phyloP scores from a whole-genome alignment of 352 stramenopile genomes.

The Pythium biforme region DNA sequence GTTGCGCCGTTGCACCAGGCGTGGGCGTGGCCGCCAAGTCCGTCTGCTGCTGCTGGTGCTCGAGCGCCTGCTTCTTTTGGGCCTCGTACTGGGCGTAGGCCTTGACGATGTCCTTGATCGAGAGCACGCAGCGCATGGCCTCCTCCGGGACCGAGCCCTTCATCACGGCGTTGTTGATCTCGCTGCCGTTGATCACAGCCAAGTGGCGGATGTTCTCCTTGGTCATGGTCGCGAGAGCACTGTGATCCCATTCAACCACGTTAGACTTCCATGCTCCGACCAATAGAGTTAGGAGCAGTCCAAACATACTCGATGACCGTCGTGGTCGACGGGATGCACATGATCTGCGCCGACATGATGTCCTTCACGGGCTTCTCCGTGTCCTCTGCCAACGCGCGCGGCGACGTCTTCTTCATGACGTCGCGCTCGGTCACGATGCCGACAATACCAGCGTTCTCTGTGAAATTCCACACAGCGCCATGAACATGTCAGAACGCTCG shows the following conservation, averaged over 20 bases:
- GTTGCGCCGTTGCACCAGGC: not conserved
- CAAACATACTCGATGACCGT: constrained; percentile 75
- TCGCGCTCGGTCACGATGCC: constrained; percentile 85
- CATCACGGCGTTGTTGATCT: constrained; percentile 70
- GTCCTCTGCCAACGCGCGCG: constrained; percentile 40
- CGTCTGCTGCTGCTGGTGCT: constrained; percentile 19
- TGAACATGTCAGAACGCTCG: constrained; percentile 1
- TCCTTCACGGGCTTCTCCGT: constrained; percentile 62
- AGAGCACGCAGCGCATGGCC: constrained; percentile 83
- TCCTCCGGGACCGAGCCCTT: constrained; percentile 76
- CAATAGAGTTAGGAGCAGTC: no score
- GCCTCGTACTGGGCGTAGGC: constrained; percentile 68
- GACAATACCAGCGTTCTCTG: constrained; percentile 63
- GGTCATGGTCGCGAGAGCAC: constrained; percentile 81
- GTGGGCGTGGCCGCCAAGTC: not conserved
- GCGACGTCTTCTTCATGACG: constrained; percentile 74
- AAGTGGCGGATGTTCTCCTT: constrained; percentile 86
- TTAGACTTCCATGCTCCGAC: not conserved
- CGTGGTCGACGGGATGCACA: constrained; percentile 78
- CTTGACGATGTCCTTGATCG: constrained; percentile 84
- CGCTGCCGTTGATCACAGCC: constrained; percentile 73
- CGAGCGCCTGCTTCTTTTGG: constrained; percentile 40
- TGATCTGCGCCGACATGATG: constrained; percentile 86
- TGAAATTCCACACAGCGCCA: not conserved
- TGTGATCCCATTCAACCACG: constrained; percentile 9